Conservation (phyloP, 345 rosid species). For the Sonneratia caseolaris region DNA sequence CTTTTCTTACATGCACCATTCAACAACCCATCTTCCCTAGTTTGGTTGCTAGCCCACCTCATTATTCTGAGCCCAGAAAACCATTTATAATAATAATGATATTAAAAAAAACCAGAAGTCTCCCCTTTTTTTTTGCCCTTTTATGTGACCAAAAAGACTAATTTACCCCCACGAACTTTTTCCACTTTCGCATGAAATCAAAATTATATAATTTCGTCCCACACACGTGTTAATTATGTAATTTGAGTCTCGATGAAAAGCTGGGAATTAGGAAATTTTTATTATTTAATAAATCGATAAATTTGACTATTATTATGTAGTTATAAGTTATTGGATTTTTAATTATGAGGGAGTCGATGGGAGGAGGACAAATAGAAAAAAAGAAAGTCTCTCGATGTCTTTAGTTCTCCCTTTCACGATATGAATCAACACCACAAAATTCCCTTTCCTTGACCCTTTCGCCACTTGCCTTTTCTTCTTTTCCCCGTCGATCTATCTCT, state of each 20-base stretch:
- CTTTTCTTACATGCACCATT: slow-evolving; percentile 19
- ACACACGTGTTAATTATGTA: too few relatives aligned
- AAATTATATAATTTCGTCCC: too few relatives aligned
- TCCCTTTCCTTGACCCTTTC: slow-evolving; percentile 20
- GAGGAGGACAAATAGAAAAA: too few relatives aligned
- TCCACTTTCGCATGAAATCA: too few relatives aligned
- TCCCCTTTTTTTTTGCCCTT: background rate
- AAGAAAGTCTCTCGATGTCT: too few relatives aligned
- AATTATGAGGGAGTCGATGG: too few relatives aligned
- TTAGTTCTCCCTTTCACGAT: slow-evolving; percentile 17
- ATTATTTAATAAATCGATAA: too few relatives aligned
- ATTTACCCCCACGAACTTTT: too few relatives aligned
- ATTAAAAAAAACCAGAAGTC: background rate
- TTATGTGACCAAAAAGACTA: background rate
- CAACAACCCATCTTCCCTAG: slow-evolving; percentile 39
- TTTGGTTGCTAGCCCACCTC: slow-evolving; percentile 31
- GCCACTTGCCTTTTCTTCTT: slow-evolving; percentile 5
- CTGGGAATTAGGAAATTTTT: too few relatives aligned
- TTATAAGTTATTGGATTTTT: too few relatives aligned
- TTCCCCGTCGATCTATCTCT: background rate
- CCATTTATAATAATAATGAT: background rate
- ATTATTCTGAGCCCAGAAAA: slow-evolving; percentile 12
- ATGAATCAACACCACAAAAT: slow-evolving; percentile 19
- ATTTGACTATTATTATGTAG: too few relatives aligned
- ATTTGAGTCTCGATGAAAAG: too few relatives aligned